Base-by-base conservation (phyloP, 2,329 filamentous ascomycete genomes). In the Colletotrichum brevisporum region DNA sequence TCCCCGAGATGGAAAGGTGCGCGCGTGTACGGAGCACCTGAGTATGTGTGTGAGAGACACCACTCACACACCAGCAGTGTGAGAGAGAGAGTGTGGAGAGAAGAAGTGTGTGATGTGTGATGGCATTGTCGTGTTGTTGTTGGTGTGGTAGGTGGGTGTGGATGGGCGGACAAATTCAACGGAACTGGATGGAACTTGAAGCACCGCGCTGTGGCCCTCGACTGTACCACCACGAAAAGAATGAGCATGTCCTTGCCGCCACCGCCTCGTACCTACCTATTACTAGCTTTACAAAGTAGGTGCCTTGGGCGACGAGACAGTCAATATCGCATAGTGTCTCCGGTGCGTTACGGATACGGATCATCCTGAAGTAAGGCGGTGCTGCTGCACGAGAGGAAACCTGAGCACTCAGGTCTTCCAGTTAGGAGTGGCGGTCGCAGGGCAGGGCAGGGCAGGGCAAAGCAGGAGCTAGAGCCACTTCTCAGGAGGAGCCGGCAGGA, bases 401-500 rank as follows among this genome's bases (percentile, higher is more conserved):
- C 31, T 36, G 31, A 36, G 31, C 31, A 36, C 10, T 36, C 31
- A 36, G 31, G 31, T 36, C 8, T 10, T 10, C 9, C 31, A 36
- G 27, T 8, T 9, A 9, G 6, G 27, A 59, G 43, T 21, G 6
- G 21, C 45, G 50, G 56, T 65, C 47, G 31, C 31, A 36, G 31
- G 41, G 24, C 48, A 16, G 18, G 36, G 16, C 13, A n/a, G 31
- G 36, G 26, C 36, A 39, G 48, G 62, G 24, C 18, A 31, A 13
- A 13, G 50, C 36, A 43, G 61, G 61, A 41, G 53, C 58, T 54
- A 36, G 43, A 51, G 48, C 56, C 47, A 59, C 53, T 41, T 59
- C 31, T 13, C 12, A 21, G 4, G n/a, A 50, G 47, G 47, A 21
- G 47, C n/a, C n/a, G 24, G 47, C n/a, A 50, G 27, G 52, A 39